phyloP scores from a whole-genome alignment of 1,284 basidiomycete species.

The Entoloma clypeatum region DNA sequence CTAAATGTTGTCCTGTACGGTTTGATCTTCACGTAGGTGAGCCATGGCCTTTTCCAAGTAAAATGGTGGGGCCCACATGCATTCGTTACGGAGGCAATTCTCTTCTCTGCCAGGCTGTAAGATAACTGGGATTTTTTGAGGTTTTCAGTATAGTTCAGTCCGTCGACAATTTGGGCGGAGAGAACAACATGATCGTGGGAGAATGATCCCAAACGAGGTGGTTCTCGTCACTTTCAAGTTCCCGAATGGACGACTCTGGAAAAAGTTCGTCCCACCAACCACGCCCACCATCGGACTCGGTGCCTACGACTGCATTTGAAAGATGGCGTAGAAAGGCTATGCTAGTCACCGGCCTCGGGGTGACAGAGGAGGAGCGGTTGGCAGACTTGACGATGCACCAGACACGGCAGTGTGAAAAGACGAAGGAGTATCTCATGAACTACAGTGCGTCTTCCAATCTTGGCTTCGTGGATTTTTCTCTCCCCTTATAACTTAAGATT shows the following conservation, averaged over 20 bases:
- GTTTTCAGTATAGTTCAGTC: no score
- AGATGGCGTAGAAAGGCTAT: conserved; percentile 53
- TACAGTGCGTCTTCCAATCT: conserved; percentile 31
- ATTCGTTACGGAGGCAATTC: no score
- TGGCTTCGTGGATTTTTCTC: conserved; percentile 3
- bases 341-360: conserved; percentile 54
- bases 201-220: conserved; percentile 14
- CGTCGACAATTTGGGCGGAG: no score
- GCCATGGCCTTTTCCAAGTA: no score
- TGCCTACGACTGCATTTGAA: conserved; percentile 38
- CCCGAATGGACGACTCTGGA: conserved; percentile 26
- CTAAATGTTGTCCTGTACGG: no score
- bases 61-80: no score
- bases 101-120: no score
- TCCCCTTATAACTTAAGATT: conserved; percentile 4
- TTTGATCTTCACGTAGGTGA: no score
- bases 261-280: conserved; percentile 19
- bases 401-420: conserved; percentile 50
- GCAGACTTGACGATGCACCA: conserved; percentile 41
- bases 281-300: conserved; percentile 14
- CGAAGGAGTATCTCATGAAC: conserved; percentile 54
- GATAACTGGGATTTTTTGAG: no score
- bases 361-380: conserved; percentile 47
- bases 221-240: conserved; percentile 10
- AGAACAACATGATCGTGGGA: conserved; percentile 15